Evolutionary conservation across 1,139 yeast species (phyloP), one percentile per base, ranked within the genome.

Genomic region (Candida pseudoviswanathii): DNA sequence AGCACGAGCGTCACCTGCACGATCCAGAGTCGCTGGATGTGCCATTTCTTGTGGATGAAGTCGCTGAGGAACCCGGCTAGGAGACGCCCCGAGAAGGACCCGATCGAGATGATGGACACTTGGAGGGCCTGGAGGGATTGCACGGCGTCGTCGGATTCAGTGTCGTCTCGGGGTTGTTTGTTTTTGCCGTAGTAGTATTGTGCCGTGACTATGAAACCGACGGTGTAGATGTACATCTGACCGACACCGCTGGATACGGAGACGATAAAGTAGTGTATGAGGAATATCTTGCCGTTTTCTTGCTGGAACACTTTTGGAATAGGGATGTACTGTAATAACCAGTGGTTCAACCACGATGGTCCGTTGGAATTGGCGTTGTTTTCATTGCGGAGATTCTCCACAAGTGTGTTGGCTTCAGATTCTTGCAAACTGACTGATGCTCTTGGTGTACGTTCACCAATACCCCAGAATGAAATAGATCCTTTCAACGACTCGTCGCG

Each of bases 181-280:
- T 53, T 41, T 21, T 45, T 44, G 9, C 55, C 60, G 52, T 65
- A 66, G 43, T 67, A 62, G 45, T 63, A 65, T 51, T 75, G 80
- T 3, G 80, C 80, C 1, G 68, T 65, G 4, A 71, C 78, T 26
- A 76, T 65, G 51, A 74, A 76, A 1, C 81, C 81, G 6, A 76
- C 73, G 0, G 75, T 66, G 54, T 67, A 76, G 41, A 76, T 75
- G 51, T 76, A 76, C 65, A 70, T 73, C 55, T 75, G 80, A 32
- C 77, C 69, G 27, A 69, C 60, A 0, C 80, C 80, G 44, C 73
- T 64, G 22, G 66, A 54, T 22, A 75, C 56, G 2, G 77, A 63
- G 11, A 73, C 67, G 11, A 71, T 65, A n/a, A 67, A 46, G 49
- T 64, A 72, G 53, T 75, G 79, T 3, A 62, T 61, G 36, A 73